phyloP scores from a whole-genome alignment of 345 rosid species.

The Populus euphratica region DNA sequence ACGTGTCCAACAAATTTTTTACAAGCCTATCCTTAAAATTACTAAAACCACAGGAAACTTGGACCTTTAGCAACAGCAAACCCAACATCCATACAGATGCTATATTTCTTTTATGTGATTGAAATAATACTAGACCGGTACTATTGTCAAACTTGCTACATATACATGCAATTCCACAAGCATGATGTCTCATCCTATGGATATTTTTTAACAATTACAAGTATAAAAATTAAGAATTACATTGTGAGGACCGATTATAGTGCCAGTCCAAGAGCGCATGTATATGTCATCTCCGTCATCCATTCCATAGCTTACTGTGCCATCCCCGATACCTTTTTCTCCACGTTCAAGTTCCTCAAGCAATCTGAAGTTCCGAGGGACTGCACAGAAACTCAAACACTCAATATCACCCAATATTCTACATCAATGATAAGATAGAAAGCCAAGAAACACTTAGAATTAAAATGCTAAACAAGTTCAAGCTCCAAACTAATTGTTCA shows the following conservation, averaged over 20 bases:
- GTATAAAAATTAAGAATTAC: conserved; percentile 34
- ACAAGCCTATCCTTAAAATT: not conserved
- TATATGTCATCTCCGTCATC: conserved; percentile 87
- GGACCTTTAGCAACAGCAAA: not conserved
- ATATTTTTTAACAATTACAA: not conserved
- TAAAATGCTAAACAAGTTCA: not conserved
- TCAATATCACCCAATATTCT: conserved; percentile 1
- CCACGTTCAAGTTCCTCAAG: conserved; percentile 91
- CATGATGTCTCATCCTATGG: not conserved
- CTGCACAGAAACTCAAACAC: conserved; percentile 31
- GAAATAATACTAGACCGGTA: not conserved
- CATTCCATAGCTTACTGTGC: conserved; percentile 92
- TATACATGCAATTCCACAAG: not conserved
- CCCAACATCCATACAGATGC: not conserved
- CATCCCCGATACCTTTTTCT: conserved; percentile 88
- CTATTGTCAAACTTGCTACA: not conserved
- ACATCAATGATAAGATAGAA: not conserved
- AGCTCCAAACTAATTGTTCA: not conserved
- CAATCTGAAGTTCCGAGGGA: conserved; percentile 79
- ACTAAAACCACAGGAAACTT: not conserved
- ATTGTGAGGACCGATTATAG: conserved; percentile 86
- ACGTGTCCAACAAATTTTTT: not conserved
- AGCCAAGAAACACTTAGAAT: not conserved
- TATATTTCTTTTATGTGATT: not conserved
- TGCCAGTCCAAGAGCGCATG: conserved; percentile 95